phyloP scores from a whole-genome alignment of 768 basidiomycete species.

The Amanita subjunquillea region DNA sequence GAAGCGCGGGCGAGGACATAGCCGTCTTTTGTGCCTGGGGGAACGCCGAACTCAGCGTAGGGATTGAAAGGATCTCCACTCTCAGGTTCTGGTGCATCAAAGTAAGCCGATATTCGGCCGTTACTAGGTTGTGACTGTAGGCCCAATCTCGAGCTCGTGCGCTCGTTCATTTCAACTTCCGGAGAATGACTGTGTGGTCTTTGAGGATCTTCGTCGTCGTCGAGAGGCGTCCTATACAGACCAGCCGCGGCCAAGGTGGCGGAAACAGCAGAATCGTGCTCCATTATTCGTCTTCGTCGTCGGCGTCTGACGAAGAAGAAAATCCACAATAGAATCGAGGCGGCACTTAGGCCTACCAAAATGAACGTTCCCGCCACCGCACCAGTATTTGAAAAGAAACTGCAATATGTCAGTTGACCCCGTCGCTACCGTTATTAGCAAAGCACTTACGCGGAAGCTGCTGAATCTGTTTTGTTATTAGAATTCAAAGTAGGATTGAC shows the following conservation, averaged over 20 bases:
- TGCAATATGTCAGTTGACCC: conserved; percentile 15
- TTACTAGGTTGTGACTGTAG: conserved; percentile 12
- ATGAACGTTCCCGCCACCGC: conserved; percentile 91
- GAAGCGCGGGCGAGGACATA: conserved; percentile 38
- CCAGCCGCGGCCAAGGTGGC: conserved; percentile 66
- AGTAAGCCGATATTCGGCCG: conserved; percentile 25
- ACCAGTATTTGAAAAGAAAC: conserved; percentile 83
- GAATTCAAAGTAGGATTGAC: conserved; percentile 65
- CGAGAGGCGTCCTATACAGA: conserved; percentile 54
- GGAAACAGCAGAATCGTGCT: conserved; percentile 63
- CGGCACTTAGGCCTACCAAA: conserved; percentile 74
- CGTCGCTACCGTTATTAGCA: background rate
- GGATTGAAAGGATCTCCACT: conserved; percentile 38
- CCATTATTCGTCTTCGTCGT: conserved; percentile 47
- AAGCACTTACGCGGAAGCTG: conserved; percentile 39
- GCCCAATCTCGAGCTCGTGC: conserved; percentile 26
- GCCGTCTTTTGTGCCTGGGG: conserved; percentile 21
- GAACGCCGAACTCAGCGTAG: conserved; percentile 34
- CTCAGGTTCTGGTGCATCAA: conserved; percentile 23
- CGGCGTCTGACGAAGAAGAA: conserved; percentile 63
- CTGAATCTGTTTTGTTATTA: conserved; percentile 23
- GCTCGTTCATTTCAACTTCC: conserved; percentile 30
- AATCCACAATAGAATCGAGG: conserved; percentile 57
- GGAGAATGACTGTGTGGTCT: conserved; percentile 16
- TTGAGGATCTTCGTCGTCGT: conserved; percentile 41